Base-by-base conservation (phyloP, 2,329 filamentous ascomycete species). In the Fusarium denticulatum region DNA sequence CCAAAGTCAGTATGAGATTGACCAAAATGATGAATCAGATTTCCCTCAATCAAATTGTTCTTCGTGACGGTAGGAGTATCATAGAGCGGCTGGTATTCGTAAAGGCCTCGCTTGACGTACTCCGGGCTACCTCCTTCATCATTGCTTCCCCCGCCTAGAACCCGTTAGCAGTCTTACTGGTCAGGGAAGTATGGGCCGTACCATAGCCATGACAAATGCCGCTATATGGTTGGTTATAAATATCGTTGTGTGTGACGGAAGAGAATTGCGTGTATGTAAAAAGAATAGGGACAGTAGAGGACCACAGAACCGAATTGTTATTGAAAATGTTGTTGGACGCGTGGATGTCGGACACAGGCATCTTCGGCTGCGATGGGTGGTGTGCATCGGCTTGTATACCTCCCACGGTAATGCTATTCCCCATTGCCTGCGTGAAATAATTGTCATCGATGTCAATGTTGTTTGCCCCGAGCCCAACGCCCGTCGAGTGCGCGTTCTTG, bases 141-240 rank as follows among this genome's bases (percentile, higher is more conserved):
- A 45, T 64, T 61, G 16, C 45, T 50, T 50, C 43, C 61, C 61
- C 61, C 61, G 13, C 56, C 61, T 64, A n/a, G 30, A 16, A 18
- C 18, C 12, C 1, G 15, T 64, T 34, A 64, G 45, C 11, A 26
- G 6, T n/a, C 2, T 45, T 6, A 45, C 8, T 45, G 5, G 14
- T 3, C 2, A n/a, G 11, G 6, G 4, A 20, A 7, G 8, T 13
- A 26, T 1, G 6, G 20, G 2, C 4, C 45, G 3, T 64, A 52
- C 61, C 56, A 37, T 45, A 64, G 8, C 61, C 56, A 49, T 64
- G 55, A 2, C 61, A 64, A 28, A 64, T 64, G 5, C 56, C 61
- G 22, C 61, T 62, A 30, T 64, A 64, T n/a, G 61, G 56, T 5
- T 64, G 61, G 10, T 64, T 52, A 39, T 61, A 61, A 14, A 61